Base-by-base conservation (phyloP, 1,284 basidiomycete genomes). In the Apiotrichum sp. region DNA sequence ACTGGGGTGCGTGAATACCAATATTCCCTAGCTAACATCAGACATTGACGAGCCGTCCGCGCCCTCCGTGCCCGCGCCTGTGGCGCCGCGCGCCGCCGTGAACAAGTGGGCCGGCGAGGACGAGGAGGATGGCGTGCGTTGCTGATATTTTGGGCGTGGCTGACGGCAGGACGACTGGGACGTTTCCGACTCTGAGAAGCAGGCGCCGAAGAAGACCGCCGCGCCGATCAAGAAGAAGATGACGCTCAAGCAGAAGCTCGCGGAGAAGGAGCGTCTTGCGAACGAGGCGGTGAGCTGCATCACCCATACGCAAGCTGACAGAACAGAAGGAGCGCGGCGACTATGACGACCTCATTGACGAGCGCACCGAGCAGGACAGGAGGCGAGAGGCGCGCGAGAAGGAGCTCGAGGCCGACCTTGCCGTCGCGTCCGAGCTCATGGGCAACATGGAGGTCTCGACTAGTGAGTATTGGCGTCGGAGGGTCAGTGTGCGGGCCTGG, bases 141-240 rank as follows among this genome's bases (percentile, higher is more conserved):
- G 29, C 34, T 47, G 22, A 8, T 8, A 38, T 48, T 48, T 47
- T 35, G 42, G 22, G 47, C 29, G 22, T 29, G 44, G 40, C 40
- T 41, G 40, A 41, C 14, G 32, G 11, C 57, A 93, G 88, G 91
- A 89, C 71, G 90, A 93, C 75, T 96, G 92, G 93, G 93, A 97
- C 64, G 88, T 82, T 44, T 89, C 88, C 5, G 86, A 86, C n/a
- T 86, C 88, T 54, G 82, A 85, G 62, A 81, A 84, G 16, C 70
- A 82, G 0, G 78, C 78, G 41, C 82, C 85, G 2, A 87, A 87
- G 77, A 89, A 40, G 2, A 34, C 38, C 3, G 79, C 78, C 45
- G 84, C 85, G 22, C 84, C 87, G 1, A 81, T 84, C 3, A 90
- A 89, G 80, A 93, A 93, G 79, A 93, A 92, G 78, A 88, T 88